Percentiles rank a stretch among this genome's conserved stretches.
Evolutionary conservation across 2,329 filamentous ascomycete species (phyloP).

Genomic region (Hymenoscyphus occultus): DNA sequence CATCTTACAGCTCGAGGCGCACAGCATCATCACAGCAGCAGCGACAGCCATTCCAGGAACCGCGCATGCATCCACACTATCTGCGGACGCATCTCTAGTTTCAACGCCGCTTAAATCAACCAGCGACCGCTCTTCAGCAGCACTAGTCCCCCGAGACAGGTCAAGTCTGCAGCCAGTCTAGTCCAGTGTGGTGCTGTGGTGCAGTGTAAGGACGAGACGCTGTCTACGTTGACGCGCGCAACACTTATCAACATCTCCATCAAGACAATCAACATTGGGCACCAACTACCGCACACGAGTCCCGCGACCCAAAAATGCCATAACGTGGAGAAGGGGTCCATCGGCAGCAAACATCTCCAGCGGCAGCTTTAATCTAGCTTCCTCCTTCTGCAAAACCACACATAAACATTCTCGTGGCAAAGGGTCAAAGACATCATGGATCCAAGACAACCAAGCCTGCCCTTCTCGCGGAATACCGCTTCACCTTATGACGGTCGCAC

Average conservation of each 20-base stretch:
- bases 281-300: neutral
- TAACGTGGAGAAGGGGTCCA: neutral
- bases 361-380: neutral
- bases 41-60: slow-evolving; percentile 1
- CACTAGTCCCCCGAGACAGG: neutral
- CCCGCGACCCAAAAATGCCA: neutral
- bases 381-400: neutral
- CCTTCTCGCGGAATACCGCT: slow-evolving; percentile 34
- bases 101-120: slow-evolving; percentile 2
- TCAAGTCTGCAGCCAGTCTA: neutral
- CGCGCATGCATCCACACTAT: slow-evolving; percentile 2
- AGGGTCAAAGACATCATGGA: slow-evolving; percentile 29
- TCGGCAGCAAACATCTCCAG: neutral
- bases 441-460: slow-evolving; percentile 35
- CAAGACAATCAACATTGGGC: neutral
- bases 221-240: neutral
- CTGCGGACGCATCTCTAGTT: slow-evolving; percentile 2
- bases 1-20: neutral
- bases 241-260: neutral
- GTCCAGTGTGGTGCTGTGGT: too few species aligned
- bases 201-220: neutral
- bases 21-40: neutral
- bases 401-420: neutral
- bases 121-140: slow-evolving; percentile 2
- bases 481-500: slow-evolving; percentile 34